Evolutionary conservation across 352 stramenopile genomes (phyloP).

Genomic region (Phytophthora multivora): DNA sequence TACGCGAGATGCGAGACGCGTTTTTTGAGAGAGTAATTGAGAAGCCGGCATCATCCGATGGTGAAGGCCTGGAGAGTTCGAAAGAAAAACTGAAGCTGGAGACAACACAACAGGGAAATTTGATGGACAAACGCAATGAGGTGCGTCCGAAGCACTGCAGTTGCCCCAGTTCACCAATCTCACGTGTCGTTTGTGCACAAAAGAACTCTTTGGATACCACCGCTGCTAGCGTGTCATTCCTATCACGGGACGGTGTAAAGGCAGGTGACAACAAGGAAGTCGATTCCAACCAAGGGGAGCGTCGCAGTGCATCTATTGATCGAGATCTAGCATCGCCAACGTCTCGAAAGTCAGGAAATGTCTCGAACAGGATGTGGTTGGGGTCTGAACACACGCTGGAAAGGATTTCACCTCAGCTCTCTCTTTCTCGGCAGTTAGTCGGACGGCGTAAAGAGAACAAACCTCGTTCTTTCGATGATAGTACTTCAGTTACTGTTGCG

Average conservation of each 20-base stretch:
- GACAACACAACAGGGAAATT: neutral
- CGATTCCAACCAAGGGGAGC: neutral
- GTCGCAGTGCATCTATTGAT: neutral
- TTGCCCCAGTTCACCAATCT: constrained; percentile 10
- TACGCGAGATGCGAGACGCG: constrained; percentile 23
- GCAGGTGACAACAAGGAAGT: neutral
- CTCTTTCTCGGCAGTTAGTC: neutral
- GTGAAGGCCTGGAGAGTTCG: neutral
- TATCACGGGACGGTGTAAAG: neutral
- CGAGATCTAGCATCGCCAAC: neutral
- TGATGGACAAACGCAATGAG: neutral
- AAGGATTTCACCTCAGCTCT: neutral
- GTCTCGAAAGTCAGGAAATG: neutral
- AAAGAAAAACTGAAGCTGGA: neutral
- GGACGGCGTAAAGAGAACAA: neutral
- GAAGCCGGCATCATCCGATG: neutral
- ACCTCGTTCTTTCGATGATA: neutral
- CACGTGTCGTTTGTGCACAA: neutral
- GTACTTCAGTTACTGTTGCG: neutral
- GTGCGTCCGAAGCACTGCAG: neutral
- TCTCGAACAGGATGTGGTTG: too few species aligned
- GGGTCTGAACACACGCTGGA: neutral
- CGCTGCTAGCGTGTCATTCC: neutral
- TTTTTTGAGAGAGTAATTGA: constrained; percentile 3
- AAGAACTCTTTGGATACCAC: neutral